These are phyloP conservation scores for Ganoderma sinense DNA, from an alignment of 1,284 basidiomycete species.

Conservation along the genomic window DNA sequence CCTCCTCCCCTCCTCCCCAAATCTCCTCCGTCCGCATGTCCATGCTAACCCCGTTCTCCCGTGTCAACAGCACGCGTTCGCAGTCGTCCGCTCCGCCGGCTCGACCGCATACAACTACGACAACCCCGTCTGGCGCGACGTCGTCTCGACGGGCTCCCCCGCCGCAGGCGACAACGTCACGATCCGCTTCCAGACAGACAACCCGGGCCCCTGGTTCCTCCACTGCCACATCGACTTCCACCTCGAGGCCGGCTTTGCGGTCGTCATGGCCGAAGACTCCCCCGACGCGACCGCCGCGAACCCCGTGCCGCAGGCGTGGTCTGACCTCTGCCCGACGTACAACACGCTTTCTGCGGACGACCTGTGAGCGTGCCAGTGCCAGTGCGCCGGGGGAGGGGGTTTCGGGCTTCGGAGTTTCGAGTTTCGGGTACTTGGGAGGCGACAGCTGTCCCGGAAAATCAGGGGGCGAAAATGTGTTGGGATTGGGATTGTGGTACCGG, in stretches of 20 bases:
- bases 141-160: conserved; percentile 43
- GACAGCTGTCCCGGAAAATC: too few relatives aligned
- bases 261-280: conserved; percentile 38
- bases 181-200: conserved; percentile 35
- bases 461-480: too few relatives aligned
- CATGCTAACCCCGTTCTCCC: neutral
- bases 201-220: conserved; percentile 39
- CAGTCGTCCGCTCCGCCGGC: conserved; percentile 41
- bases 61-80: conserved; percentile 35
- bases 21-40: neutral
- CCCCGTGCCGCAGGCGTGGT: conserved; percentile 34
- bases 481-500: too few relatives aligned
- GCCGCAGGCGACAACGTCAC: conserved; percentile 41
- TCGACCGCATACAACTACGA: conserved; percentile 40
- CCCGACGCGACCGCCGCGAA: conserved; percentile 24
- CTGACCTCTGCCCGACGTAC: conserved; percentile 3
- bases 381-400: too few relatives aligned
- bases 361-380: conserved; percentile 13
- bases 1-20: too few relatives aligned
- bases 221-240: conserved; percentile 39
- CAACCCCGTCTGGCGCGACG: conserved; percentile 43
- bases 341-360: conserved; percentile 5
- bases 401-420: too few relatives aligned
- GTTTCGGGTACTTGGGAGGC: too few relatives aligned
- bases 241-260: conserved; percentile 36